phyloP scores from a whole-genome alignment of 345 rosid species.

The Eucalyptus regnans region DNA sequence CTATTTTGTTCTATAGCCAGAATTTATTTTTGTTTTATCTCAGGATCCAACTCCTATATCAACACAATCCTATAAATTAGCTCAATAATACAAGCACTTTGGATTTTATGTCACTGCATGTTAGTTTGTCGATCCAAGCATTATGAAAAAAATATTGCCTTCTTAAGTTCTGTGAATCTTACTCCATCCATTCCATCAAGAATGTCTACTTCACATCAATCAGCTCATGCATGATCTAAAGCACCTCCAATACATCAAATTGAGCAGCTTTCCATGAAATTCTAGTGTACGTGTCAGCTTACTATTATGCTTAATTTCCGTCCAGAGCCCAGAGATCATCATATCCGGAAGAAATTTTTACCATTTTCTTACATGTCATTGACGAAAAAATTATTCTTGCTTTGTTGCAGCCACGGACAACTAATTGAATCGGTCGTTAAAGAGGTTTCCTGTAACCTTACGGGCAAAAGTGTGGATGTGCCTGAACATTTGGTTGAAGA shows the following conservation, averaged over 20 bases:
- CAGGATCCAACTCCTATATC: no score
- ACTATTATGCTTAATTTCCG: accelerated
- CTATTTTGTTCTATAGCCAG: no score
- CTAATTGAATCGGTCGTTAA: not conserved
- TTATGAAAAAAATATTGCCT: not conserved
- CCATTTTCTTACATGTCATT: not conserved
- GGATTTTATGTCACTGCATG: no score
- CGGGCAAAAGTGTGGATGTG: not conserved
- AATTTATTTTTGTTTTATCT: no score
- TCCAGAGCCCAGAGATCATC: not conserved
- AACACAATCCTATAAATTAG: no score
- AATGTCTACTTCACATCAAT: no score
- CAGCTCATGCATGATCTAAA: no score
- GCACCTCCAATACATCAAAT: no score
- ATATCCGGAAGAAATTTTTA: not conserved
- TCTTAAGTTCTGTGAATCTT: not conserved
- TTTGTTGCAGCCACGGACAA: not conserved
- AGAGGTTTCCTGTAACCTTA: not conserved
- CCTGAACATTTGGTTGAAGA: not conserved
- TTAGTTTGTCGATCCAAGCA: no score
- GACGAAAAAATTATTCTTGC: not conserved
- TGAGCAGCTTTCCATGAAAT: not conserved
- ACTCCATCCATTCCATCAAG: no score
- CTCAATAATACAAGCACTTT: no score
- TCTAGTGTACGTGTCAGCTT: accelerated